Conservation (phyloP, 2,329 filamentous ascomycete species). For the Claviceps capensis region DNA sequence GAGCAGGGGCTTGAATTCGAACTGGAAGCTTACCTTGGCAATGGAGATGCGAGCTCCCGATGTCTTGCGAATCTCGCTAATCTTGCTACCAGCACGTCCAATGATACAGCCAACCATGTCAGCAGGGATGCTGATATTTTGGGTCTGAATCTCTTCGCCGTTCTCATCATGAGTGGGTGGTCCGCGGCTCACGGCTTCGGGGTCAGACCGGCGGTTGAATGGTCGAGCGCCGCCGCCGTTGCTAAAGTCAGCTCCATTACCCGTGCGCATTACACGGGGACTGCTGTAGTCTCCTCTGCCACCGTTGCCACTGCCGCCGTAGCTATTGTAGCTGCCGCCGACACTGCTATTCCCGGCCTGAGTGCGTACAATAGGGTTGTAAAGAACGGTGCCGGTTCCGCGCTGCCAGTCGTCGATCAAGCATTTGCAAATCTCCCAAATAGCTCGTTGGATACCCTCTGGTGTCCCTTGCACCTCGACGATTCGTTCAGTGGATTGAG, state of each 20-base stretch:
- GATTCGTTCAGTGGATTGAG: slow-evolving; percentile 94
- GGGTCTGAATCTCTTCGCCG: slow-evolving; percentile 93
- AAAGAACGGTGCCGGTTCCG: slow-evolving; percentile 90
- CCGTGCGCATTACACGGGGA: slow-evolving; percentile 79
- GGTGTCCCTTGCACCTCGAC: slow-evolving; percentile 94
- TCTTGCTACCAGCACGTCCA: slow-evolving; percentile 87
- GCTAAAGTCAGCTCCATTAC: slow-evolving; percentile 95
- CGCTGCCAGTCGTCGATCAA: slow-evolving; percentile 96
- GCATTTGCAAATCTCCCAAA: slow-evolving; percentile 99
- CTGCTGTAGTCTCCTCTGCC: slow-evolving; percentile 40
- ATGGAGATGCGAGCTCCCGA: slow-evolving; percentile 96
- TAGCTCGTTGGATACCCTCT: slow-evolving; percentile 85
- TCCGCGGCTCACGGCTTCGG: slow-evolving; percentile 65
- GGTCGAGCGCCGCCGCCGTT: slow-evolving; percentile 53
- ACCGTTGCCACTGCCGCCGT: slow-evolving; percentile 19
- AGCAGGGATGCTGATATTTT: slow-evolving; percentile 98
- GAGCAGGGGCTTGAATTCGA: too few relatives aligned
- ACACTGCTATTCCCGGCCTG: slow-evolving; percentile 43
- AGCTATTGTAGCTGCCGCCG: slow-evolving; percentile 24
- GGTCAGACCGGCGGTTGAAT: slow-evolving; percentile 69
- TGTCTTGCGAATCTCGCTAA: slow-evolving; percentile 94
- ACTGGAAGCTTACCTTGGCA: slow-evolving; percentile 51
- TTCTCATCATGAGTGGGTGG: slow-evolving; percentile 88
- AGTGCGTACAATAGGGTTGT: slow-evolving; percentile 89
- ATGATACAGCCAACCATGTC: slow-evolving; percentile 99